Evolutionary conservation across 2,329 filamentous ascomycete genomes (phyloP).

Genomic region (Monosporascus ibericus): DNA sequence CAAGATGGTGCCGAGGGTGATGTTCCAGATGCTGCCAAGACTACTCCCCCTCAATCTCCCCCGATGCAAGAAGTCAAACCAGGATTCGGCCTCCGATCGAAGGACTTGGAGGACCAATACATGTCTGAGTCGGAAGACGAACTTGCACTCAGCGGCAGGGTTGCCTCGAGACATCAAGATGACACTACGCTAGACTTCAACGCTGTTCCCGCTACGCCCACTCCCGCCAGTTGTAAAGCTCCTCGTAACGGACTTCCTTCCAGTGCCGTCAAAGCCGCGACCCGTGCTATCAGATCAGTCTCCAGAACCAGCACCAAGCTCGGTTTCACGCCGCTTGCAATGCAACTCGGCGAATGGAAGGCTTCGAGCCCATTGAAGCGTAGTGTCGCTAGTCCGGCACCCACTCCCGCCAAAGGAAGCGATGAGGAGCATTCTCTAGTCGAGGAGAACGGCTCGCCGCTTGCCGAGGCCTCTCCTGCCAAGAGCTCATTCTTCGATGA

Average conservation of each 20-base stretch:
- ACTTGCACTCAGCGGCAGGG: constrained; percentile 27
- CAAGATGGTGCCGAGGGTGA: constrained; percentile 13
- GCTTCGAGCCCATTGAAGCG: constrained; percentile 48
- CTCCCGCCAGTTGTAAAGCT: constrained; percentile 21
- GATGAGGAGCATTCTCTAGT: constrained; percentile 22
- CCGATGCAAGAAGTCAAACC: constrained; percentile 19
- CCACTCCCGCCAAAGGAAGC: constrained; percentile 13
- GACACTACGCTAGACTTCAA: constrained; percentile 21
- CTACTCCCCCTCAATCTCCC: constrained; percentile 23
- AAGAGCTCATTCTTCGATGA: constrained; percentile 55
- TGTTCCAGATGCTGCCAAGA: constrained; percentile 9
- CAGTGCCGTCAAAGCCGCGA: constrained; percentile 22
- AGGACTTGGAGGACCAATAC: constrained; percentile 38
- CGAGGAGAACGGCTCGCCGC: constrained; percentile 14
- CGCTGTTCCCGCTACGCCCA: constrained; percentile 37
- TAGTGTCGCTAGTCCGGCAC: constrained; percentile 20
- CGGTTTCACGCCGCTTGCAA: constrained; percentile 59
- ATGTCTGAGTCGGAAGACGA: constrained; percentile 52
- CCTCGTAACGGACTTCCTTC: constrained; percentile 15
- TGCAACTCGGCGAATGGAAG: constrained; percentile 57
- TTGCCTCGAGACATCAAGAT: constrained; percentile 18
- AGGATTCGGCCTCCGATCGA: constrained; percentile 40
- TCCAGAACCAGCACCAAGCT: constrained; percentile 26
- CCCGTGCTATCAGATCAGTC: constrained; percentile 23
- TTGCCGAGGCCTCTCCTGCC: constrained; percentile 30